phyloP scores from a whole-genome alignment of 2,329 filamentous ascomycete species.

The Dichotomopilus funicola region DNA sequence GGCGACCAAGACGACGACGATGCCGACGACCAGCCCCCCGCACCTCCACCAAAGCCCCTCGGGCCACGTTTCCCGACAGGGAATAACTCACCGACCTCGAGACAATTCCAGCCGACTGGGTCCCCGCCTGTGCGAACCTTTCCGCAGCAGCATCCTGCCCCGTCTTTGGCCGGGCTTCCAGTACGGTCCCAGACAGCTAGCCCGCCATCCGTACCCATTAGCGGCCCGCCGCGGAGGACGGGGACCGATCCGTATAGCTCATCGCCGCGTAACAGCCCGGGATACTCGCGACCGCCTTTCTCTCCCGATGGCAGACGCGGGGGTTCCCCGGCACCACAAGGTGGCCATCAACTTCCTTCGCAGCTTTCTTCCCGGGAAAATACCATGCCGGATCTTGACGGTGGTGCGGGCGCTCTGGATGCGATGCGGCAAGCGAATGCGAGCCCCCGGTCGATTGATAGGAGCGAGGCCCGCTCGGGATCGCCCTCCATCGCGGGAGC shows the following conservation, averaged over 20 bases:
- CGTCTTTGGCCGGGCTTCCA: background rate
- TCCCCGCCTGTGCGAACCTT: slow-evolving; percentile 22
- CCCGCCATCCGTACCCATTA: background rate
- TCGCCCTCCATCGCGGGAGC: slow-evolving; percentile 34
- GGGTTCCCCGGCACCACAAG: slow-evolving; percentile 23
- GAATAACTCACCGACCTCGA: slow-evolving; percentile 12
- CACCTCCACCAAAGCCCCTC: slow-evolving; percentile 13
- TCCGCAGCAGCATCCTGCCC: slow-evolving; percentile 9
- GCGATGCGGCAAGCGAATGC: slow-evolving; percentile 16
- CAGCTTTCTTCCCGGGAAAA: slow-evolving; percentile 56
- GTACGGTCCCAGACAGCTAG: background rate
- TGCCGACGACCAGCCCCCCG: background rate
- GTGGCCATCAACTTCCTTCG: slow-evolving; percentile 28
- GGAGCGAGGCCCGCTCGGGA: slow-evolving; percentile 32
- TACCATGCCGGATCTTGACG: slow-evolving; percentile 46
- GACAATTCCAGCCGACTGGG: slow-evolving; percentile 19
- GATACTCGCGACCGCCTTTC: slow-evolving; percentile 6
- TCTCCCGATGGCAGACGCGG: slow-evolving; percentile 6
- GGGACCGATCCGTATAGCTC: slow-evolving; percentile 20
- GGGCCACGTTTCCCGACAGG: slow-evolving; percentile 17
- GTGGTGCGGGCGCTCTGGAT: slow-evolving; percentile 24
- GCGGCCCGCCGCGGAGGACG: slow-evolving; percentile 11
- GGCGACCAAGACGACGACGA: slow-evolving; percentile 53
- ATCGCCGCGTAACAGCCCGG: slow-evolving; percentile 15
- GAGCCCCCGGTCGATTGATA: slow-evolving; percentile 23